Evolutionary conservation across 164 flowering plant species (phyloP).

Genomic region (Tetrastigma voinierianum): DNA sequence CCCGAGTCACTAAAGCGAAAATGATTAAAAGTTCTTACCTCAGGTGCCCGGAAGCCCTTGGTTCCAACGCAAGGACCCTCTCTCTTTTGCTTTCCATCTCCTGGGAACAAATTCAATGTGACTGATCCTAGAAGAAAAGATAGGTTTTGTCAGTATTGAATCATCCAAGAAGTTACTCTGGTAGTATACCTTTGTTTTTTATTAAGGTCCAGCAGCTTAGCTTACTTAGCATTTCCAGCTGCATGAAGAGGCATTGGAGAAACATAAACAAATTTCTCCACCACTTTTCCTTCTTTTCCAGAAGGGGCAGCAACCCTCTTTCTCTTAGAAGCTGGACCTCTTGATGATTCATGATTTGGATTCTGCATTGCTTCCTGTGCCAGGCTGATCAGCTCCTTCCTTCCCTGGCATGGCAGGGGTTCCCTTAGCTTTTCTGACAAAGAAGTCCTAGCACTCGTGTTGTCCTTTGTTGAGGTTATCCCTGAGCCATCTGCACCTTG

Average conservation of each 20-base stretch:
- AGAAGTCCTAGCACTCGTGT: slow-evolving; percentile 63
- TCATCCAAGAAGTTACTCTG: not conserved
- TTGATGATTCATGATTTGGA: slow-evolving; percentile 38
- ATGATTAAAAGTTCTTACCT: slow-evolving; percentile 46
- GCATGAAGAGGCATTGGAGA: slow-evolving; percentile 86
- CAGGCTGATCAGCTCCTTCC: slow-evolving; percentile 74
- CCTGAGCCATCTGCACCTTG: slow-evolving; percentile 96
- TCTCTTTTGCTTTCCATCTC: slow-evolving; percentile 56
- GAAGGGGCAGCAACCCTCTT: slow-evolving; percentile 81
- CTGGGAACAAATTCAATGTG: slow-evolving; percentile 25
- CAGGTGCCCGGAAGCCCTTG: slow-evolving; percentile 96
- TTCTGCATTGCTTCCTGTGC: slow-evolving; percentile 58
- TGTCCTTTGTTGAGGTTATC: slow-evolving; percentile 71
- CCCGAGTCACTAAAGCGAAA: not conserved
- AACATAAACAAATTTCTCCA: slow-evolving; percentile 36
- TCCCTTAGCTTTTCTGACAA: slow-evolving; percentile 68
- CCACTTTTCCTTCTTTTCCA: slow-evolving; percentile 23
- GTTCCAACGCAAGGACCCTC: slow-evolving; percentile 97
- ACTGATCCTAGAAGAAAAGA: not conserved
- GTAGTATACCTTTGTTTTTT: slow-evolving; percentile 51
- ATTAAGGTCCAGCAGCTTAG: slow-evolving; percentile 57
- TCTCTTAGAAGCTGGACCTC: slow-evolving; percentile 48
- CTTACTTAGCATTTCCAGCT: slow-evolving; percentile 38
- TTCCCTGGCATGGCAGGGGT: slow-evolving; percentile 66
- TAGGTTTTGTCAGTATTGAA: not conserved